A percentile compares a stretch with the other conserved stretches of the same genome.
Conservation (phyloP, 768 basidiomycete species). For the Boletus rubroflammeus region DNA sequence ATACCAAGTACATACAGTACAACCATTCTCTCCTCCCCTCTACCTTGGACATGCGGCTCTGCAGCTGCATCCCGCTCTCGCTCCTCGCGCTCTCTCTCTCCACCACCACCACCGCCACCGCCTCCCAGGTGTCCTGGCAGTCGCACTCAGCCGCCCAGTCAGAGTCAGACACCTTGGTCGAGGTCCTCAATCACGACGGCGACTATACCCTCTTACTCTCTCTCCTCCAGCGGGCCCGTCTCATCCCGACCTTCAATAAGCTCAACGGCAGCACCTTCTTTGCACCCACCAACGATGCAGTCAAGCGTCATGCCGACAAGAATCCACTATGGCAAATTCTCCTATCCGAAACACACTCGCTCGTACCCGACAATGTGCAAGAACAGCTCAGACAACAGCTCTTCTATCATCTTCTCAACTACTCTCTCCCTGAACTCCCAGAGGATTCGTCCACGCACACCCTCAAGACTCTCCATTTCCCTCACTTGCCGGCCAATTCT, state of each 20-base stretch:
- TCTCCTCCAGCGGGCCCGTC: constrained; percentile 78
- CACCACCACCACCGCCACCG: constrained; percentile 11
- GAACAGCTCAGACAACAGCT: constrained; percentile 85
- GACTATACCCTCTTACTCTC: constrained; percentile 74
- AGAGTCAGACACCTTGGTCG: constrained; percentile 65
- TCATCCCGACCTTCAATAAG: constrained; percentile 88
- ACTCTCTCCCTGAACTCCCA: constrained; percentile 51
- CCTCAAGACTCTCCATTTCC: constrained; percentile 67
- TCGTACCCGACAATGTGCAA: constrained; percentile 73
- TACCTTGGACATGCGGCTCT: constrained; percentile 32
- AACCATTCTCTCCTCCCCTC: background rate
- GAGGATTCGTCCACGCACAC: constrained; percentile 37
- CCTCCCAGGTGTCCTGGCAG: constrained; percentile 25
- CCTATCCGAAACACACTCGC: constrained; percentile 26
- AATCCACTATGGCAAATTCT: constrained; percentile 33
- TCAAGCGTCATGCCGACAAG: constrained; percentile 45
- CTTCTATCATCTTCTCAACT: constrained; percentile 92
- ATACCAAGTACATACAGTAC: background rate
- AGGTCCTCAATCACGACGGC: constrained; percentile 67
- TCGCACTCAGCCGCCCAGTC: constrained; percentile 31
- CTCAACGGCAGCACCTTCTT: constrained; percentile 84
- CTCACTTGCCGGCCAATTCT: constrained; percentile 52
- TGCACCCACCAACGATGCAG: constrained; percentile 93
- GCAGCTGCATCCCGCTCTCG: constrained; percentile 33
- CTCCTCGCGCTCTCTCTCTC: constrained; percentile 26